These are phyloP conservation scores for Alternaria gansuensis DNA, from an alignment of 2,329 filamentous ascomycete species.

Conservation along the genomic window DNA sequence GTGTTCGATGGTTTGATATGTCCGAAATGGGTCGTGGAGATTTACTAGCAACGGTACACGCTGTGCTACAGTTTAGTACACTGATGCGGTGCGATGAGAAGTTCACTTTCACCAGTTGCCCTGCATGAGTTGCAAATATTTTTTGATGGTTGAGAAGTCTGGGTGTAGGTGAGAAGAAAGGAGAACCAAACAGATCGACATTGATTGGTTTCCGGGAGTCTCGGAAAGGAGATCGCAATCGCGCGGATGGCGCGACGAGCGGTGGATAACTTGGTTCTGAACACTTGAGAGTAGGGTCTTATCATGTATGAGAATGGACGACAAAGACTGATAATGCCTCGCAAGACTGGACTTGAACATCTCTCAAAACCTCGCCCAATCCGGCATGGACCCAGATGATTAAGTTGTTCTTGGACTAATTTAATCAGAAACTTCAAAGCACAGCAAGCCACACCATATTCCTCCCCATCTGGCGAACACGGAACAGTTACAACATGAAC, in stretches of 20 bases:
- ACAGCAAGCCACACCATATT: neutral
- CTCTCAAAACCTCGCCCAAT: neutral
- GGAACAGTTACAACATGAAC: neutral
- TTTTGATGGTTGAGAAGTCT: neutral
- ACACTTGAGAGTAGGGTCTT: neutral
- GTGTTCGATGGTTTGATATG: neutral
- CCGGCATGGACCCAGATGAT: neutral
- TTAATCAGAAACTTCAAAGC: neutral
- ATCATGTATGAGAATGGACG: neutral
- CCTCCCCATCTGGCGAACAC: neutral
- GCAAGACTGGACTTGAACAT: neutral
- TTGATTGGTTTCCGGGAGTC: neutral
- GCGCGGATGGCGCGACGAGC: neutral
- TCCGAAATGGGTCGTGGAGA: neutral
- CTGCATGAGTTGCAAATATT: neutral
- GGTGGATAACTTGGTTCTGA: neutral
- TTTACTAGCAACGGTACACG: neutral
- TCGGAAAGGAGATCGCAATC: neutral
- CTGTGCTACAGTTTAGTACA: constrained; percentile 7
- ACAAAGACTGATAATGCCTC: neutral
- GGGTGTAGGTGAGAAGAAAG: neutral
- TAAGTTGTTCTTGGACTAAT: neutral
- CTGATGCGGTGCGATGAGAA: constrained; percentile 11
- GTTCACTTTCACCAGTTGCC: constrained; percentile 6
- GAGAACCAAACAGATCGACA: neutral